Base-by-base conservation (phyloP, 1,284 basidiomycete genomes). In the Thecaphora thlaspeos region DNA sequence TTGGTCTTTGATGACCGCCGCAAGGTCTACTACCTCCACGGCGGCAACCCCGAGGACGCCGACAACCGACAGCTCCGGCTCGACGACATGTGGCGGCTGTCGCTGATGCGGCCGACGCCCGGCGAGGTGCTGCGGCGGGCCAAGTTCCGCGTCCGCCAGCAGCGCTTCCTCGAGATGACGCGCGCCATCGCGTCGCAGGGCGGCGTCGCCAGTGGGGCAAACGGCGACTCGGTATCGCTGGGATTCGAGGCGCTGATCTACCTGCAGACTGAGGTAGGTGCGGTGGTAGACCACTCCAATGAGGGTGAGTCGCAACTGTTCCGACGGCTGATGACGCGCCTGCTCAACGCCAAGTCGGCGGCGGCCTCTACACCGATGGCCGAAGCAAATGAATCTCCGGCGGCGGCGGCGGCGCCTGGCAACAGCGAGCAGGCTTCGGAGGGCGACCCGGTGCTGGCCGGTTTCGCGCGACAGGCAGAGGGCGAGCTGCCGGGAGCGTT, bases 71-170 rank as follows among this genome's bases (percentile, higher is more conserved):
- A 52, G 1, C 53, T 55, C 34, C 55, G 79, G 0, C 49, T 79
- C 18, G 61, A 63, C 46, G 79, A 79, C 48, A 71, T 77, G 32
- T 79, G 79, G 79, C 43, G 56, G 21, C 41, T 79, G 18, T 67
- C 50, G 42, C 55, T 79, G 22, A 41, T 73, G 22, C 58, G 78
- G 8, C 70, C 75, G 0, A 66, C 62, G 1, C 70, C 75, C 2
- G 67, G 73, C 17, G 76, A 78, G 46, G 73, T 77, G 18, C 58
- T 79, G 21, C 62, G 73, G 2, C 47, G 58, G 42, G 66, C 71
- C 46, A 78, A 73, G 44, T 79, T 79, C 60, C 56, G 71, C 1
- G 61, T 79, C 2, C 70, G 79, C 10, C 67, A 75, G 43, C 77
- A 78, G 43, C 56, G 69, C 44, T 79, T 73, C 55, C 48, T 65